phyloP scores from a whole-genome alignment of 441 rosid genomes.

The Theobroma grandiflorum region DNA sequence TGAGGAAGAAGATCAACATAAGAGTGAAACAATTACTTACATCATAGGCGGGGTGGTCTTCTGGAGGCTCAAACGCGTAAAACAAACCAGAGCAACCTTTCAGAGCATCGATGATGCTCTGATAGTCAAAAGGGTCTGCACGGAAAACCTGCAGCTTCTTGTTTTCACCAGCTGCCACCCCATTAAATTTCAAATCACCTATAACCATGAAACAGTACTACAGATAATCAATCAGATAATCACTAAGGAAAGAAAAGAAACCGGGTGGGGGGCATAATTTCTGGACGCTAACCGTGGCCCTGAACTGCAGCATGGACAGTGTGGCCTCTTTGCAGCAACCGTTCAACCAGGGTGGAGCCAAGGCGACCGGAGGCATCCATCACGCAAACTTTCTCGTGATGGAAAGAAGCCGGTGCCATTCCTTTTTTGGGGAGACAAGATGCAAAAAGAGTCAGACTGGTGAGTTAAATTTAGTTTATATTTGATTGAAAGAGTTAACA shows the following conservation, averaged over 20 bases:
- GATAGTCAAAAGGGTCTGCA: constrained; percentile 69
- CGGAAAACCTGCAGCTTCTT: constrained; percentile 54
- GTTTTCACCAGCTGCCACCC: constrained; percentile 21
- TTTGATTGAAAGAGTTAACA: too few species aligned
- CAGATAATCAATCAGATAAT: background rate
- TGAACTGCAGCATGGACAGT: constrained; percentile 67
- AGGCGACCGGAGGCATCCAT: constrained; percentile 69
- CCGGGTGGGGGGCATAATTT: background rate
- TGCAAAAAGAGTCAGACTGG: too few species aligned
- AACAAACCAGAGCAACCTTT: constrained; percentile 68
- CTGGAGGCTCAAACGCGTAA: constrained; percentile 63
- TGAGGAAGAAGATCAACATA: too few species aligned
- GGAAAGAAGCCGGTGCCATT: constrained; percentile 53
- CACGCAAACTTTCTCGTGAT: constrained; percentile 53
- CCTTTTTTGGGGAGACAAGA: background rate
- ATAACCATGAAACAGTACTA: background rate
- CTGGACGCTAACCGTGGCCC: constrained; percentile 35
- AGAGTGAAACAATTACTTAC: constrained; percentile 34
- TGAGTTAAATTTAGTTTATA: background rate
- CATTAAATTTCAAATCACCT: constrained; percentile 43
- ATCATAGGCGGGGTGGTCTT: constrained; percentile 59
- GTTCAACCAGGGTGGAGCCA: constrained; percentile 54
- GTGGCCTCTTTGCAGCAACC: constrained; percentile 57
- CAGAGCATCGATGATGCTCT: constrained; percentile 60
- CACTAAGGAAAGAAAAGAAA: background rate